A percentile compares a stretch with the other conserved stretches of the same genome.
Conservation (phyloP, 2,329 filamentous ascomycete genomes). For the Claviceps maximensis region DNA sequence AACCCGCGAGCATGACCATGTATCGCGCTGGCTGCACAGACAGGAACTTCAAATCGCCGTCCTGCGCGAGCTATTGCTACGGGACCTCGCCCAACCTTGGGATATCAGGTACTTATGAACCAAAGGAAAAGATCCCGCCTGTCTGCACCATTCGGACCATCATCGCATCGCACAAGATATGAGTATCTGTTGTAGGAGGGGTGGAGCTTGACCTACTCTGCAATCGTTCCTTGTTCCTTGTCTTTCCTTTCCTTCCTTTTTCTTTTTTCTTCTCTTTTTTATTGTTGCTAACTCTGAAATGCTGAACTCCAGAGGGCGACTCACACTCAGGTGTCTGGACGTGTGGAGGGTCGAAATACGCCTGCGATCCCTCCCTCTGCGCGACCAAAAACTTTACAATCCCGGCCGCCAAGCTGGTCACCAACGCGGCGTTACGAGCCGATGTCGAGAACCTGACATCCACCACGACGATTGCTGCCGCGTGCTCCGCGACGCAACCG, state of each 20-base stretch:
- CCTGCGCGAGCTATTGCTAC: slow-evolving; percentile 1
- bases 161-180: too few species aligned
- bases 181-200: too few species aligned
- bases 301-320: background rate
- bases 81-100: background rate
- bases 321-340: background rate
- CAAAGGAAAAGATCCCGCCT: too few species aligned
- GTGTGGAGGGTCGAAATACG: background rate
- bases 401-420: background rate
- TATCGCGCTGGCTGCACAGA: background rate
- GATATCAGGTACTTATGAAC: background rate
- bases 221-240: background rate
- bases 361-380: background rate
- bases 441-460: background rate
- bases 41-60: background rate
- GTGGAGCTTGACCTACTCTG: too few species aligned
- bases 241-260: background rate
- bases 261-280: background rate
- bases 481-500: background rate
- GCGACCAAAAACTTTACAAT: background rate
- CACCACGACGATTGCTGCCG: background rate
- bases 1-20: background rate
- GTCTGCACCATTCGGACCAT: background rate
- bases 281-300: too few species aligned
- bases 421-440: background rate